These are phyloP conservation scores for Penicillium macrosclerotiorum DNA, from an alignment of 495 filamentous ascomycete genomes.

Conservation along the genomic window DNA sequence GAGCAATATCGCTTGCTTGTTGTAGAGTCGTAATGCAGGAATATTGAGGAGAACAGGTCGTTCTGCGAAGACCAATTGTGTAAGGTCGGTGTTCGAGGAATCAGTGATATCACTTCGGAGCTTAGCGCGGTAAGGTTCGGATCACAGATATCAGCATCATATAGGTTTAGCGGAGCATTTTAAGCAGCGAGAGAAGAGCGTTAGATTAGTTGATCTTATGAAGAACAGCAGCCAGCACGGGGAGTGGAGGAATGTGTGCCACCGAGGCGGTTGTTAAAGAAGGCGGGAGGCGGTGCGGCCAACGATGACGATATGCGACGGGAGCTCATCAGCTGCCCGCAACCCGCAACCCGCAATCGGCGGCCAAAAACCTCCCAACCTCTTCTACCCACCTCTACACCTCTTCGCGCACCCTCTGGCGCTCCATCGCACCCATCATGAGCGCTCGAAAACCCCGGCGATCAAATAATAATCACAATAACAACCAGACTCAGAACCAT, in stretches of 20 bases:
- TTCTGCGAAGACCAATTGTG: not conserved
- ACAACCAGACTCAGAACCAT: conserved; percentile 27
- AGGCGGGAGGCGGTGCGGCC: not conserved
- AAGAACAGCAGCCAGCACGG: not conserved
- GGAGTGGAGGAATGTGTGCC: no score
- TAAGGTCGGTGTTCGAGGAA: conserved; percentile 15
- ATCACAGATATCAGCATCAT: conserved; percentile 7
- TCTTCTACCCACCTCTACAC: not conserved
- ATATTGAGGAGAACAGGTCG: not conserved
- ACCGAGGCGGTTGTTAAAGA: no score
- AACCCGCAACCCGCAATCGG: not conserved
- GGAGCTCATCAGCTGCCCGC: no score
- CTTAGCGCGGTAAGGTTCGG: conserved; percentile 10
- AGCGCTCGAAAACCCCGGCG: conserved; percentile 34
- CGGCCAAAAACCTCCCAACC: not conserved
- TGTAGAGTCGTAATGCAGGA: not conserved
- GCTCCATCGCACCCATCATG: conserved; percentile 22
- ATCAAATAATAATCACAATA: conserved; percentile 32
- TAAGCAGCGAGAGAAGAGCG: no score
- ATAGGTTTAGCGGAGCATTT: not conserved
- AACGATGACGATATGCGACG: conserved; percentile 13
- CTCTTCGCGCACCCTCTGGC: no score
- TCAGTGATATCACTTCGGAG: conserved; percentile 9
- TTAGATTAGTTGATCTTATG: no score
- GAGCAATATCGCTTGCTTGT: not conserved